A percentile compares a stretch with the other conserved stretches of the same genome.
Conservation (phyloP, 495 filamentous ascomycete species). For the Podospora australis region DNA sequence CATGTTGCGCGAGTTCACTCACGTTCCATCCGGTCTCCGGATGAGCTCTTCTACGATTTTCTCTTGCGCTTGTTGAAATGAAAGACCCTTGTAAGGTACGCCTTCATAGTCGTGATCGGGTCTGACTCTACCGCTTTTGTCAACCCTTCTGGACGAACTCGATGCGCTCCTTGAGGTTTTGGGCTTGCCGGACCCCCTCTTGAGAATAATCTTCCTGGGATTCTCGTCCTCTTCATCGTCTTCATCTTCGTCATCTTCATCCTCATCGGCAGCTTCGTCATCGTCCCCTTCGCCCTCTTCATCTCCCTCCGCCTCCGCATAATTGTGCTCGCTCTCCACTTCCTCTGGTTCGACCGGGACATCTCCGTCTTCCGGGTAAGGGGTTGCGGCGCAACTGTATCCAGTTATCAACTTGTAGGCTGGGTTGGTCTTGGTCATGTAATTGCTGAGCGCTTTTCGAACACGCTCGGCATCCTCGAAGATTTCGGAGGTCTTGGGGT, state of each 20-base stretch:
- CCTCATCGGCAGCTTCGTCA: conserved; percentile 22
- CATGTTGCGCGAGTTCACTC: no score
- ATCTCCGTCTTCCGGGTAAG: conserved; percentile 41
- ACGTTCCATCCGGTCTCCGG: conserved; percentile 55
- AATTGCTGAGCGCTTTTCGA: conserved; percentile 66
- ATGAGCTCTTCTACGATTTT: conserved; percentile 67
- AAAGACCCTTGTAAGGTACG: conserved; percentile 54
- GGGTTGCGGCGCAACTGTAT: conserved; percentile 58
- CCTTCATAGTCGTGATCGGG: conserved; percentile 47
- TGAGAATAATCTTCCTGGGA: conserved; percentile 24
- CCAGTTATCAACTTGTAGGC: conserved; percentile 52
- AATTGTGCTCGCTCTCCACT: conserved; percentile 18
- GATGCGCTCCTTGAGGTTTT: no score
- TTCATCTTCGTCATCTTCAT: conserved; percentile 28
- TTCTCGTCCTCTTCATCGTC: conserved; percentile 28
- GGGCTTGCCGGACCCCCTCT: conserved; percentile 25
- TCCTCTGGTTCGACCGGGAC: conserved; percentile 15
- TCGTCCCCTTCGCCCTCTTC: conserved; percentile 23
- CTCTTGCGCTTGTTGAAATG: conserved; percentile 74
- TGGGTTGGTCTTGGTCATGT: conserved; percentile 69
- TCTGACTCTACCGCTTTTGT: conserved; percentile 23
- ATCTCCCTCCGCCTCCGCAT: conserved; percentile 11
- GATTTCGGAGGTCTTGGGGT: conserved; percentile 55
- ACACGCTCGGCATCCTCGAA: conserved; percentile 72
- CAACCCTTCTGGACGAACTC: conserved; percentile 10